Evolutionary conservation across 208 protist genomes (phyloP), one percentile per base, ranked within the genome.

Genomic region (Angomonas desouzai): DNA sequence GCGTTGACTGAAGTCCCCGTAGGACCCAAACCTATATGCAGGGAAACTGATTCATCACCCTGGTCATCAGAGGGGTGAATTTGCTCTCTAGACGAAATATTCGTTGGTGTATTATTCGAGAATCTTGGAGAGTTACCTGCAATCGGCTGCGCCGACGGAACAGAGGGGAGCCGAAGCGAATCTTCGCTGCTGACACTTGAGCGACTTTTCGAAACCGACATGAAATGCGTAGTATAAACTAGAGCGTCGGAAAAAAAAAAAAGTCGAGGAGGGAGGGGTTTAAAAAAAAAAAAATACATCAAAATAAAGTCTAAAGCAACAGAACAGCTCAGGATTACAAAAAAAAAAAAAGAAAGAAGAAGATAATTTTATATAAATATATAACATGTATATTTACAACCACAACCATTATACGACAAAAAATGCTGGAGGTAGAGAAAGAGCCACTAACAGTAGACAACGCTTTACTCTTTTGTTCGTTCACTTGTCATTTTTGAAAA

Each of bases 401-500:
- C n/a, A n/a, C n/a, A n/a, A n/a, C 4, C 43, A 33, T n/a, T 20
- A 3, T 28, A 53, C 3, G 27, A 64, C 36, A 27, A 62, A 62
- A 62, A 43, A 22, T 13, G 56, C 29, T 3, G 32, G n/a, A n/a
- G n/a, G n/a, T n/a, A n/a, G n/a, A n/a, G n/a, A n/a, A n/a, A n/a
- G n/a, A n/a, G n/a, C n/a, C n/a, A n/a, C n/a, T n/a, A n/a, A n/a
- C n/a, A n/a, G n/a, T n/a, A n/a, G n/a, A n/a, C n/a, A n/a, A n/a
- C n/a, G n/a, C n/a, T n/a, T n/a, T 61, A 29, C 36, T 61, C 38
- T 61, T 48, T 38, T 11, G 11, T 64, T 9, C 74, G 67, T 63
- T 89, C 76, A 29, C 79, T 81, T 29, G 76, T 74, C 0, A 74
- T 40, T 0, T 61, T 36, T 0, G 69, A 55, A 22, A 94, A 58